Base-by-base conservation (phyloP, 2,329 filamentous ascomycete genomes). In the Fusarium aywerte region DNA sequence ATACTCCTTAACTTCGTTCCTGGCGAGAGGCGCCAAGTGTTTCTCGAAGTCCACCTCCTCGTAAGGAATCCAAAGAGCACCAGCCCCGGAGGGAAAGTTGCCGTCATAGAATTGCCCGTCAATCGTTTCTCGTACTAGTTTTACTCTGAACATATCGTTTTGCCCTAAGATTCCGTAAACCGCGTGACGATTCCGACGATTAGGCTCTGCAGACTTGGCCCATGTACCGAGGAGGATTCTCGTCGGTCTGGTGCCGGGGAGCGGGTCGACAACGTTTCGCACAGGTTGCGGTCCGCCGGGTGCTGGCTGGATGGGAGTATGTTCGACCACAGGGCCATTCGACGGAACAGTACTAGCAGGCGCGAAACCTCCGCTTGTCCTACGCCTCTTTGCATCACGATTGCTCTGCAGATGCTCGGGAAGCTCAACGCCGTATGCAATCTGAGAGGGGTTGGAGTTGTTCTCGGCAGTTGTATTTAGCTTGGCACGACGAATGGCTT, bases 101-200 rank as follows among this genome's bases (percentile, higher is more conserved):
- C 85, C 87, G 31, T 85, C 80, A 2, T 87, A 78, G 29, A 81
- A 82, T 0, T 85, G 83, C 4, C 87, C 87, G 69, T 89, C 87
- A 4, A 87, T 83, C 0, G 87, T 89, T 69, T 88, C 82, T 7
- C 85, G 80, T 1, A 87, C 82, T 0, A 90, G 80, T 73, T 89
- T 89, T 53, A 89, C 86, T 0, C 88, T 80, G 72, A 90, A 89
- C 83, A 88, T 89, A 65, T 89, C 87, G 55, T 88, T 88, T 18
- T 83, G 82, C 1, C 86, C 86, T 0, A 90, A 76, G 12, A 90
- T 88, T 5, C 88, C 88, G 53, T 85, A 87, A 0, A 89, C 86
- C 0, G 87, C 88, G 68, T 90, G 87, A 51, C 86, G 85, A 70
- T 89, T 82, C 13, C 77, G 76, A 3, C 78, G 73, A 4, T 82